A percentile compares a stretch with the other conserved stretches of the same genome.
Evolutionary conservation across 805 yeast genomes (phyloP).

Genomic region (Yarrowia porcina): DNA sequence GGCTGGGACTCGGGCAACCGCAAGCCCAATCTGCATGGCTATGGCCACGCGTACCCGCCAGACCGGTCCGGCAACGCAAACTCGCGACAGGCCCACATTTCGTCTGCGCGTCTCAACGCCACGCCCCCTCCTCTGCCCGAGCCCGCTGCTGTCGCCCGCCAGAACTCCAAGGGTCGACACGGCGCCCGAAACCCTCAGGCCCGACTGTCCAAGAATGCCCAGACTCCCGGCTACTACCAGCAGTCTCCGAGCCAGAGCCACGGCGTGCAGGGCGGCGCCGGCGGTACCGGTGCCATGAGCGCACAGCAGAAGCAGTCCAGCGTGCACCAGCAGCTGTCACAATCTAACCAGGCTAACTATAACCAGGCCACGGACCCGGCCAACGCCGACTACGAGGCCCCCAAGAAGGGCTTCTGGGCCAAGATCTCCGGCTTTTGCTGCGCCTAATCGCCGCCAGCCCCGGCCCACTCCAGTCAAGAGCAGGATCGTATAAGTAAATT

Average conservation of each 20-base stretch:
- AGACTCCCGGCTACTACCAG: conserved; percentile 24
- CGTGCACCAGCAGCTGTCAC: conserved; percentile 22
- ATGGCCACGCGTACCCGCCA: conserved; percentile 90
- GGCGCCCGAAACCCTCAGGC: conserved; percentile 26
- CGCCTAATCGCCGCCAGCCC: neutral
- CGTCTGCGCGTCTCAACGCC: conserved; percentile 43
- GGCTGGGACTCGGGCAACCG: conserved; percentile 95
- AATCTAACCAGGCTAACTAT: conserved; percentile 24
- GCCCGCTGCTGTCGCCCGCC: conserved; percentile 39
- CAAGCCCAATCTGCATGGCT: conserved; percentile 92
- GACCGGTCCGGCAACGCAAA: conserved; percentile 22
- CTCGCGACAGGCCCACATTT: conserved; percentile 34
- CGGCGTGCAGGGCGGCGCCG: conserved; percentile 11
- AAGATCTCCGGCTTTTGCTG: conserved; percentile 21
- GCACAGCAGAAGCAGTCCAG: conserved; percentile 21
- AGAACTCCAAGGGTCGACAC: conserved; percentile 37
- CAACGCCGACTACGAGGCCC: conserved; percentile 25
- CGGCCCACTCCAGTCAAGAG: neutral
- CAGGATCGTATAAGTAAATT: conserved; percentile 21
- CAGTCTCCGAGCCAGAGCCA: conserved; percentile 24
- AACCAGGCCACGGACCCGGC: conserved; percentile 26
- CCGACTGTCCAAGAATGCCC: conserved; percentile 24
- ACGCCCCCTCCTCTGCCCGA: conserved; percentile 40
- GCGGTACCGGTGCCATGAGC: conserved; percentile 12
- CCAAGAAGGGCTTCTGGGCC: conserved; percentile 27